These are phyloP conservation scores for Penium margaritaceum DNA, from an alignment of 139 green algal genomes.

Conservation along the genomic window DNA sequence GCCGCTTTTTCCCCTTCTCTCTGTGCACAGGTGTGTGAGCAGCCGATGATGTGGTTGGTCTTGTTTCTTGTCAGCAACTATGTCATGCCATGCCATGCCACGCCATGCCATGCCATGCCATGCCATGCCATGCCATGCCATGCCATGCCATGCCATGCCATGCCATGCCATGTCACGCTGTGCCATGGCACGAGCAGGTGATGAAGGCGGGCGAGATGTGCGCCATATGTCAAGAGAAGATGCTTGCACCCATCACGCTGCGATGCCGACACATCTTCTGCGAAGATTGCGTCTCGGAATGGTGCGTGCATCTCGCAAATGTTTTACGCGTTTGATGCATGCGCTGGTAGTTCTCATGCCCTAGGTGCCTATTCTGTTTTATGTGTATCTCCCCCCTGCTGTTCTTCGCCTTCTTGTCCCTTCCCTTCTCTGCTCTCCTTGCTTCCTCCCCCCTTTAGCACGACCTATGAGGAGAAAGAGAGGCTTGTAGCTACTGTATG, in stretches of 20 bases:
- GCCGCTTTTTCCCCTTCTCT: too few relatives aligned
- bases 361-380: background rate
- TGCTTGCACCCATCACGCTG: conserved; percentile 53
- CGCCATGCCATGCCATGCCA: background rate
- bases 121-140: background rate
- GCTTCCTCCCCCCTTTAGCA: background rate
- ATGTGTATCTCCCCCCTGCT: background rate
- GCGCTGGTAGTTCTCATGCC: background rate
- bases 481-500: background rate
- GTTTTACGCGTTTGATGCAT: background rate
- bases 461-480: too few relatives aligned
- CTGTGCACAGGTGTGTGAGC: too few relatives aligned
- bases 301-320: conserved; percentile 43
- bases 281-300: conserved; percentile 66
- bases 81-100: background rate
- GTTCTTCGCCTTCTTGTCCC: background rate
- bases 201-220: conserved; percentile 53
- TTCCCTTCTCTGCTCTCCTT: background rate
- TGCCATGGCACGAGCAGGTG: conserved; percentile 22
- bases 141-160: background rate
- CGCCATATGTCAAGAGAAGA: conserved; percentile 71
- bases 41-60: background rate
- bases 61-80: background rate
- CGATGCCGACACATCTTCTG: conserved; percentile 72
- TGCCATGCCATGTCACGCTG: background rate